These are phyloP conservation scores for Phytopythium montanum DNA, from an alignment of 352 stramenopile species.

Conservation along the genomic window DNA sequence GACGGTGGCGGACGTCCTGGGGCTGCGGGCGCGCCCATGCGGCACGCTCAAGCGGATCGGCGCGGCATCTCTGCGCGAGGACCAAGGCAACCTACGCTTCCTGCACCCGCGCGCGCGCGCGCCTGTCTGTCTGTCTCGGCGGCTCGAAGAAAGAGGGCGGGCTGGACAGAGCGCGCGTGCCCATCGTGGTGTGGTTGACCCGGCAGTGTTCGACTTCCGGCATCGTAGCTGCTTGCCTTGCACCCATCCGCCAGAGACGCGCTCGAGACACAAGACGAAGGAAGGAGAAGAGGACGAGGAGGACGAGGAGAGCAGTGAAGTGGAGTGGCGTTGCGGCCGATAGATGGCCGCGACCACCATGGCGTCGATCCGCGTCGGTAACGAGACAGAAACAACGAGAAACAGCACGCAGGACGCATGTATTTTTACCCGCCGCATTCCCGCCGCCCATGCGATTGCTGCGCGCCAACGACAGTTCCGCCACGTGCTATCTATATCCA, in stretches of 20 bases:
- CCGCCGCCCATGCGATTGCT: background rate
- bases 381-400: conserved; percentile 6
- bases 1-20: background rate
- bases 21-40: background rate
- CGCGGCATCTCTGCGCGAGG: conserved; percentile 1
- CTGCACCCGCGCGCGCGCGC: background rate
- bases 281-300: background rate
- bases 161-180: background rate
- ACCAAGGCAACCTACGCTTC: conserved; percentile 7
- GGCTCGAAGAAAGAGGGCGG: background rate
- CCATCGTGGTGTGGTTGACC: conserved; percentile 5
- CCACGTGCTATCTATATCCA: background rate
- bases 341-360: background rate
- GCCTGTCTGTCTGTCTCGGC: background rate
- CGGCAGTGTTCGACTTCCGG: conserved; percentile 10
- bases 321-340: background rate
- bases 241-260: background rate
- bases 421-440: conserved; percentile 5
- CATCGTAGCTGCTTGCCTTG: conserved; percentile 5
- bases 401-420: background rate
- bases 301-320: background rate
- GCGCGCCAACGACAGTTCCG: background rate
- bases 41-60: background rate
- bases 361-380: background rate
- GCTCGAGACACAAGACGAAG: background rate